Base-by-base conservation (phyloP, 805 yeast genomes). In the Henningerozyma blattae region DNA sequence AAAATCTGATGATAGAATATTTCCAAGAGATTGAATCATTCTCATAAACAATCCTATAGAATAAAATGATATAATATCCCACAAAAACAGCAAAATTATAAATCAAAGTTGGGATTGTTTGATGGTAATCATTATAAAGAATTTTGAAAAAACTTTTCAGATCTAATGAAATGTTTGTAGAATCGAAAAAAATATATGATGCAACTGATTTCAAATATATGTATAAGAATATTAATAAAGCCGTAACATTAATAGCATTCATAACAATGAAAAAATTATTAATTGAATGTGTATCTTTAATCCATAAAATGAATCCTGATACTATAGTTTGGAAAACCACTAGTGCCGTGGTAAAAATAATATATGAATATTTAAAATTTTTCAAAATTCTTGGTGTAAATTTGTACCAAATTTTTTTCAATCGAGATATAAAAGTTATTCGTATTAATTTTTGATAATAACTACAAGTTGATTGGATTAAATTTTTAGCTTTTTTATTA, bases 81-180 rank as follows among this genome's bases (percentile, higher is more conserved):
- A 37, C 30, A 22, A 46, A 43, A 5, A 44, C 35, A 1, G 43
- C 24, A 10, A 45, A 24, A 34, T 50, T 52, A 31, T 42, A 54
- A 12, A 45, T 24, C 20, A 54, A 32, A 15, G 52, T 27, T n/a
- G 56, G 53, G 10, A 54, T 32, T 3, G 47, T 46, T 28, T 48
- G 46, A 34, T 51, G 45, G 35, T 51, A 50, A 30, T 51, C 52
- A 12, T 41, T 36, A 51, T 53, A 50, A 12, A 51, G 29, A 3
- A 36, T 26, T 28, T 33, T 35, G 4, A 48, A 15, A 17, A 42
- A 36, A n/a, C 31, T 18, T 9, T 28, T 27, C 9, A 33, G 29
- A 2, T 32, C 12, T 14, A 22, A 18, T 22, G 52, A 36, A 4
- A 44, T 43, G 26, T 44, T 47, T 14, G 50, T 45, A 35, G 52